Evolutionary conservation across 768 basidiomycete genomes (phyloP), one percentile per base, ranked within the genome.

Genomic region (Favolaschia claudopus): DNA sequence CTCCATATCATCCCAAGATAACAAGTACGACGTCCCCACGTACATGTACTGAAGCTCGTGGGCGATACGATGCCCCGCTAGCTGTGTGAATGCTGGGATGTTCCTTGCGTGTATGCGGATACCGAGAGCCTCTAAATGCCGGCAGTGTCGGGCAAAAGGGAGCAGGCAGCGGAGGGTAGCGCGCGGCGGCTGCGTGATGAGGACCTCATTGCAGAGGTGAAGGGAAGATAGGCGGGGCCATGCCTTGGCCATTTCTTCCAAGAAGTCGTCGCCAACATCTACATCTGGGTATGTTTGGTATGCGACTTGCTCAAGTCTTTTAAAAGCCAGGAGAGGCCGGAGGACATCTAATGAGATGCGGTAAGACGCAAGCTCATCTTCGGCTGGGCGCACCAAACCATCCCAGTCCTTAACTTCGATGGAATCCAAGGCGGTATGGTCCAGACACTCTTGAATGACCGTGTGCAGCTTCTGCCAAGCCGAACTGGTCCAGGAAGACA

Each of bases 391-490:
- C n/a, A n/a, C n/a, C n/a, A n/a, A n/a, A n/a, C n/a, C n/a, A n/a
- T n/a, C n/a, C n/a, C n/a, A n/a, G n/a, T 44, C 15, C 5, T 28
- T 20, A 33, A 60, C 33, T 1, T 49, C 38, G 7, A 58, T 38
- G 2, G 27, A 2, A 4, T 34, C n/a, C 17, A 58, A 25, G 10
- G 36, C 5, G 20, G 17, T 6, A 27, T 49, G n/a, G 29, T 55
- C 34, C 15, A 60, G 7, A 34, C n/a, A 38, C 27, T 60, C 52
- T 12, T 39, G 59, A 28, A 60, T 5, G 17, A 36, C 34, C 9
- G 59, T 55, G 34, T 36, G 39, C 17, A 60, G n/a, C 27, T 42
- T 42, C 29, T 49, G 17, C 59, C 59, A 60, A 3, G 59, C 39
- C 24, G 20, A 3, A 4, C 52, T 42, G 20, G 52, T 60, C 59